A percentile compares a stretch with the other conserved stretches of the same genome.
These are phyloP conservation scores for Beverwykella pulmonaria DNA, from an alignment of 495 filamentous ascomycete species.

Conservation along the genomic window DNA sequence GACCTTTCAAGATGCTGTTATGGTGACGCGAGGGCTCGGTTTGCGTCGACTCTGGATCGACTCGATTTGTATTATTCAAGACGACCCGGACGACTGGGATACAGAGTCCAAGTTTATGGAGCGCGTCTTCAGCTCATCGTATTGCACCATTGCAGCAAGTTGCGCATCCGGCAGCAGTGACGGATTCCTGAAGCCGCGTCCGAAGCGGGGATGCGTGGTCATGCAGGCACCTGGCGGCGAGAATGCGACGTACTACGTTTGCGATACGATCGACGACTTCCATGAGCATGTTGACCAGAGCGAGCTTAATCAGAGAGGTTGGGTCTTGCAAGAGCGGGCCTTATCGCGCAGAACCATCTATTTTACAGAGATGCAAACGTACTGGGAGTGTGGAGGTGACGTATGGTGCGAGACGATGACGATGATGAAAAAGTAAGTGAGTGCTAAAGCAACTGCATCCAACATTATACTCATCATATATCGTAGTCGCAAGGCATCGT, in stretches of 20 bases:
- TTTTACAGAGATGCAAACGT: too few relatives aligned
- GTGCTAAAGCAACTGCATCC: too few relatives aligned
- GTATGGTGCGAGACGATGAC: too few relatives aligned
- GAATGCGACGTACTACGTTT: too few relatives aligned
- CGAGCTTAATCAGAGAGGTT: neutral
- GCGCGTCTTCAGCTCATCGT: neutral
- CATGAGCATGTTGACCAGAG: neutral
- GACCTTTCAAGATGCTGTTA: slow-evolving; percentile 2
- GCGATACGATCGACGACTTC: too few relatives aligned
- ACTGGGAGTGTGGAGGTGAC: too few relatives aligned
- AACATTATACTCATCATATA: too few relatives aligned
- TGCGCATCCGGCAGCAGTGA: neutral
- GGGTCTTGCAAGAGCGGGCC: slow-evolving; percentile 3
- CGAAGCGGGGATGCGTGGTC: neutral
- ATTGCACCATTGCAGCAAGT: neutral
- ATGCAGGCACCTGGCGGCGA: neutral
- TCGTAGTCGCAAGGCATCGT: too few relatives aligned
- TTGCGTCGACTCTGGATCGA: slow-evolving; percentile 2
- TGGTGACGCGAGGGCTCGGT: neutral
- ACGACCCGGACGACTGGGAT: neutral
- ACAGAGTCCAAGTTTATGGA: neutral
- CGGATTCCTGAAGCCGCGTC: neutral
- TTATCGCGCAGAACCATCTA: neutral
- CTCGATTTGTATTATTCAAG: slow-evolving; percentile 7
- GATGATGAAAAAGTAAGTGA: too few relatives aligned